Evolutionary conservation across 805 yeast genomes (phyloP), one percentile per base, ranked within the genome.

Genomic region (Blastobotrys mokoenaii): DNA sequence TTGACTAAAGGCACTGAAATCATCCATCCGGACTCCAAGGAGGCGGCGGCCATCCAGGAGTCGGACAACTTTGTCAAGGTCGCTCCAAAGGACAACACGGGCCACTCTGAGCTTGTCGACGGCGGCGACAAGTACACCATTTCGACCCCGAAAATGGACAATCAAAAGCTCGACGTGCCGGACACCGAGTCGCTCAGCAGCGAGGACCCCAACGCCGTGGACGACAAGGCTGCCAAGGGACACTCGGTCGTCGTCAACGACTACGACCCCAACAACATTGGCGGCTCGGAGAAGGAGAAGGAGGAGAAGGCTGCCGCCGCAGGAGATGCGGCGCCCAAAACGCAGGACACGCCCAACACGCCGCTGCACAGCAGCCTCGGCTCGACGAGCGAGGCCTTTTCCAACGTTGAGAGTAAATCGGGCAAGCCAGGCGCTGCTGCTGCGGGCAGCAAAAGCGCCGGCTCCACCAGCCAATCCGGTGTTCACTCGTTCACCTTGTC

Each of bases 401-500:
- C 35, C 6, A n/a, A 12, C 14, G 9, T 15, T n/a, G 14, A 12
- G 16, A n/a, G 6, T 3, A 32, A 12, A 9, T 9, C 35, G 6
- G 16, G 16, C 4, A 12, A 32, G 14, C 10, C 10, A 7, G 8
- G 18, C 9, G 30, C 17, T 14, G 3, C 22, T 20, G 3, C 39
- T n/a, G 18, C 29, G 10, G 18, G n/a, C 7, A 17, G 20, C 29
- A 32, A 41, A 4, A 38, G 17, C n/a, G 33, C 25, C 39, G 40
- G 31, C 33, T 29, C 35, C 37, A n/a, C 27, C 7, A 8, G 27
- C 27, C 27, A 22, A 8, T 27, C 45, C n/a, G 46, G 51, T 15
- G 41, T 56, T 35, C 53, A 76, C 52, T 75, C 94, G 2, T 82
- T 93, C 54, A 56, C 84, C 48, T 78, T 90, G 81, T 77, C 97